phyloP scores from a whole-genome alignment of 768 basidiomycete genomes.

The Mycena venus region DNA sequence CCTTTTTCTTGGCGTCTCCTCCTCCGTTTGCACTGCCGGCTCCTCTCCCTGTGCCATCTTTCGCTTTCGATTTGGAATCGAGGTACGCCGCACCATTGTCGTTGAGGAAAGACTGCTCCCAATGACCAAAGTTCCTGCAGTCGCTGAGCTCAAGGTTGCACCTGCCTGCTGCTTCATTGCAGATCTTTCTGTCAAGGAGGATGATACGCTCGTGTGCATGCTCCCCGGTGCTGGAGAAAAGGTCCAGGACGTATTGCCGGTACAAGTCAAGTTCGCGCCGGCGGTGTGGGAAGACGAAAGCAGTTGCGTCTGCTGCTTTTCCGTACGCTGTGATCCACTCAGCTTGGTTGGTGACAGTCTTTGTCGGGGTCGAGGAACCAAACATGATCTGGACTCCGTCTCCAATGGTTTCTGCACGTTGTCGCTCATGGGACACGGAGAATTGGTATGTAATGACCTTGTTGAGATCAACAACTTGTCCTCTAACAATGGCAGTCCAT shows the following conservation, averaged over 20 bases:
- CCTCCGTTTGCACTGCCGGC: background rate
- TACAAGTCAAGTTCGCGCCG: constrained; percentile 38
- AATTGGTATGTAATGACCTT: constrained; percentile 27
- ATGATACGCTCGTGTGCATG: constrained; percentile 33
- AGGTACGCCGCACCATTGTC: constrained; percentile 5
- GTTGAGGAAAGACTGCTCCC: constrained; percentile 16
- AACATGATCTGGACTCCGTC: too few species aligned
- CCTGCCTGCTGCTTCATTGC: constrained; percentile 28
- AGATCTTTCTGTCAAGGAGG: constrained; percentile 42
- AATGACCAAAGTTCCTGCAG: background rate
- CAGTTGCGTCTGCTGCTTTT: constrained; percentile 35
- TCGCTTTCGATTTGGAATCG: constrained; percentile 2
- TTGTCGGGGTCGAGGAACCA: too few species aligned
- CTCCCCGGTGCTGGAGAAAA: constrained; percentile 33
- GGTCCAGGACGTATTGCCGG: constrained; percentile 34
- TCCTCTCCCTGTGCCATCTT: background rate
- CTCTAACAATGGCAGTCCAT: too few species aligned
- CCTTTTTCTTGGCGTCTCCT: background rate
- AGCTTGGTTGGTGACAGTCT: too few species aligned
- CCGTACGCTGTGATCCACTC: too few species aligned
- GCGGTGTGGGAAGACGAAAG: constrained; percentile 42
- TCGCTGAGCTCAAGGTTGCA: constrained; percentile 38
- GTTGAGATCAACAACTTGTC: too few species aligned
- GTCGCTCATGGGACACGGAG: background rate
- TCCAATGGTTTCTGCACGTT: constrained; percentile 24